phyloP scores from a whole-genome alignment of 306 rosid genomes.

The Rosa chinensis region DNA sequence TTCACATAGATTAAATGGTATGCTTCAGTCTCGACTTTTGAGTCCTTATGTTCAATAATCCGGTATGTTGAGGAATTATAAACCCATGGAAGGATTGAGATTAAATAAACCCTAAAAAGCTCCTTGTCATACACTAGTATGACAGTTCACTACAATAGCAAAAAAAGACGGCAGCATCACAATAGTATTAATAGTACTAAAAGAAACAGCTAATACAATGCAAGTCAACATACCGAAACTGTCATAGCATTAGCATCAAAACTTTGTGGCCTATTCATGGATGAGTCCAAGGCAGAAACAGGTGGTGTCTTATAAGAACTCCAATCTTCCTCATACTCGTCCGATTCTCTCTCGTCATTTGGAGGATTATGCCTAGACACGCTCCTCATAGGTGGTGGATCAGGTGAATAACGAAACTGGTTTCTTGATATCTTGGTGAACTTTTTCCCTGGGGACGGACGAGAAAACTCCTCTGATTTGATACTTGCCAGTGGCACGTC shows the following conservation, averaged over 20 bases:
- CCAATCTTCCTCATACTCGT: slow-evolving; percentile 63
- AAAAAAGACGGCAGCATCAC: background rate
- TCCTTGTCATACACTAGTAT: background rate
- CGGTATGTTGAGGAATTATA: background rate
- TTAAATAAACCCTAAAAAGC: background rate
- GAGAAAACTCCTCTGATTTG: slow-evolving; percentile 34
- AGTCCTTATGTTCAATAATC: background rate
- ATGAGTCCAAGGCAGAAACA: slow-evolving; percentile 51
- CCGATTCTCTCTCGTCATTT: slow-evolving; percentile 41
- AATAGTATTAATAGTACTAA: background rate
- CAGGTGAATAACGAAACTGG: slow-evolving; percentile 62
- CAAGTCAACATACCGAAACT: slow-evolving; percentile 35
- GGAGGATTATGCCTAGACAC: slow-evolving; percentile 31
- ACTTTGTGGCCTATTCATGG: slow-evolving; percentile 53
- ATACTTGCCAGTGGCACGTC: slow-evolving; percentile 47
- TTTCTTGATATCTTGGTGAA: slow-evolving; percentile 55
- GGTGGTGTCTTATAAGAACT: slow-evolving; percentile 44
- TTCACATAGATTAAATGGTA: background rate
- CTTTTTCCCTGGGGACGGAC: slow-evolving; percentile 49
- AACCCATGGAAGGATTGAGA: background rate
- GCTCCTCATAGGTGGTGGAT: slow-evolving; percentile 36
- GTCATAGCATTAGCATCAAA: slow-evolving; percentile 65
- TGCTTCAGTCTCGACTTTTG: background rate
- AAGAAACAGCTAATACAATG: slow-evolving; percentile 18
- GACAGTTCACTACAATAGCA: background rate